These are phyloP conservation scores for Ceratocystiopsis sp. DNA, from an alignment of 2,329 filamentous ascomycete genomes.

Conservation along the genomic window DNA sequence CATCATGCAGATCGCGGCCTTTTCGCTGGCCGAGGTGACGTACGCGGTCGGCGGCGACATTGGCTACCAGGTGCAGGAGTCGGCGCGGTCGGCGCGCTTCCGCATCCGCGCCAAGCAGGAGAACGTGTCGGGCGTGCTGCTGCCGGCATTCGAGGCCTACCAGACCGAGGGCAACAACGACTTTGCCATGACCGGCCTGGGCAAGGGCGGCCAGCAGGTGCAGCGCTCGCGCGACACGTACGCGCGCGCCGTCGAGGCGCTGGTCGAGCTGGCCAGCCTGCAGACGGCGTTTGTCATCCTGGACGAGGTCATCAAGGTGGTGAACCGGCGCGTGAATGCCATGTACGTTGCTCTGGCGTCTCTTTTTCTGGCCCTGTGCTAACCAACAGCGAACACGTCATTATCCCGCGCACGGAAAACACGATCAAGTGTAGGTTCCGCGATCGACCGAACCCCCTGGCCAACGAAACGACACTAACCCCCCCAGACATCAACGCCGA, in stretches of 20 bases:
- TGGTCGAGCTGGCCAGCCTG: constrained; percentile 86
- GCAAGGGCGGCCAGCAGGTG: constrained; percentile 94
- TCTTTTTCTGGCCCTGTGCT: neutral
- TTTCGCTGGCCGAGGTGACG: constrained; percentile 91
- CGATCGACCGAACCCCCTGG: neutral
- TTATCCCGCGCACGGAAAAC: constrained; percentile 94
- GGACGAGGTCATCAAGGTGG: constrained; percentile 98
- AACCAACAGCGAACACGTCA: constrained; percentile 58
- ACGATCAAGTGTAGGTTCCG: constrained; percentile 75
- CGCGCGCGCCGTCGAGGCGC: constrained; percentile 81
- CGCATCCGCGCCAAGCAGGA: constrained; percentile 89
- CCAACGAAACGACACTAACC: neutral
- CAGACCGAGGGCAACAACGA: constrained; percentile 81
- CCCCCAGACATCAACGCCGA: constrained; percentile 81
- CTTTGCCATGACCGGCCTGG: constrained; percentile 87
- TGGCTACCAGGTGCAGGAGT: constrained; percentile 93
- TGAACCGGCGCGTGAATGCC: constrained; percentile 93
- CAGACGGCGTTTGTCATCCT: constrained; percentile 97
- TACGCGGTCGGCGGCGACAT: constrained; percentile 95
- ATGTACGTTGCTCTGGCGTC: constrained; percentile 42
- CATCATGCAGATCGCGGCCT: constrained; percentile 97
- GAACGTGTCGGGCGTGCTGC: constrained; percentile 91
- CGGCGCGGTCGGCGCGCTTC: constrained; percentile 82
- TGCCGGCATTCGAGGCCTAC: constrained; percentile 87
- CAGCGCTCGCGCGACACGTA: constrained; percentile 93